These are phyloP conservation scores for Irpex sp. DNA, from an alignment of 1,284 basidiomycete species.

Conservation along the genomic window DNA sequence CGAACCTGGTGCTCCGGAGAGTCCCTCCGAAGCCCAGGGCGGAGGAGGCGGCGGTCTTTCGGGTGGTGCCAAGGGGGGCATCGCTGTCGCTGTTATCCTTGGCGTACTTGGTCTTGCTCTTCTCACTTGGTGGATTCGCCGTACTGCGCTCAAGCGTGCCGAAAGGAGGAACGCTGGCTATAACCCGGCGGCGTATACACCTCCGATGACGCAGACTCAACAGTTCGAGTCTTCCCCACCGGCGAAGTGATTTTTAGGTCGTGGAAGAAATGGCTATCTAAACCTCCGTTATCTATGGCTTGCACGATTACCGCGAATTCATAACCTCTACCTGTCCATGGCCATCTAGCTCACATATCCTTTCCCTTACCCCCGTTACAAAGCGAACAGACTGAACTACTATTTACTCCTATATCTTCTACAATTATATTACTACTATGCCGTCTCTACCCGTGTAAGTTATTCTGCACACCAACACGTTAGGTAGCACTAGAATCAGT, in stretches of 20 bases:
- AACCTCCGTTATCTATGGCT: too few species aligned
- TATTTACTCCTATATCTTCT: neutral
- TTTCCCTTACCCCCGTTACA: too few species aligned
- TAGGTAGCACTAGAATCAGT: neutral
- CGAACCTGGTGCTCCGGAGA: slow-evolving; percentile 11
- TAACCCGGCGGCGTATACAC: neutral
- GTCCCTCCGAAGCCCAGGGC: slow-evolving; percentile 2
- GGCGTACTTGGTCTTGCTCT: slow-evolving; percentile 41
- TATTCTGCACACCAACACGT: neutral
- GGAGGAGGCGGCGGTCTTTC: slow-evolving; percentile 23
- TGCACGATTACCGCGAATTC: too few species aligned
- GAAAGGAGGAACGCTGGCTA: neutral
- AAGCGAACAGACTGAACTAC: neutral
- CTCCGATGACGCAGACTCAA: neutral
- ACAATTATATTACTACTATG: neutral
- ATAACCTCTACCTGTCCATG: too few species aligned
- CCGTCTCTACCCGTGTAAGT: neutral
- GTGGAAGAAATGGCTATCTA: neutral
- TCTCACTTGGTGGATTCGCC: slow-evolving; percentile 47
- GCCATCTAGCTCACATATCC: too few species aligned
- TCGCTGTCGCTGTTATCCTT: slow-evolving; percentile 51
- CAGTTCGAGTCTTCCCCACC: neutral
- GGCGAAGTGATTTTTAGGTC: neutral
- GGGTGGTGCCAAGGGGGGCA: slow-evolving; percentile 40
- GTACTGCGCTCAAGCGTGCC: slow-evolving; percentile 32